Evolutionary conservation across 2,329 filamentous ascomycete species (phyloP).

Genomic region (Fusarium drepaniforme): DNA sequence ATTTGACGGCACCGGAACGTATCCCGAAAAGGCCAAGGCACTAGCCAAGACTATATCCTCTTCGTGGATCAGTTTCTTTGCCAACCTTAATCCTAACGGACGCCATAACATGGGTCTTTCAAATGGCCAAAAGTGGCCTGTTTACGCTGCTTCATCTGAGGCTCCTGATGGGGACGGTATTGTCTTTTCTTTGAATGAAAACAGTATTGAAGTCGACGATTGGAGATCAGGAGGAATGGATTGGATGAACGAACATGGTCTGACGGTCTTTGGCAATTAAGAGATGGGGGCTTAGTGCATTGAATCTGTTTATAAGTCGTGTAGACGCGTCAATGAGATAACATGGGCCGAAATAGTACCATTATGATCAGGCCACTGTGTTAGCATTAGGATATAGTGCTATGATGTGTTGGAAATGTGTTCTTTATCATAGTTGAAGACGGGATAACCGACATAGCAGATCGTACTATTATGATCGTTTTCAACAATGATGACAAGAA

Average conservation of each 20-base stretch:
- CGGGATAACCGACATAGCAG: no score
- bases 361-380: no score
- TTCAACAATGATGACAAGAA: no score
- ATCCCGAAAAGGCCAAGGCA: constrained; percentile 38
- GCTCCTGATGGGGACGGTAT: constrained; percentile 41
- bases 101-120: constrained; percentile 3
- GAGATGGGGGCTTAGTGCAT: background rate
- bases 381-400: no score
- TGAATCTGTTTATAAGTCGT: background rate
- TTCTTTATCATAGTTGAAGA: no score
- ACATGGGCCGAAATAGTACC: background rate
- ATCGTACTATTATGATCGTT: no score
- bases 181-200: constrained; percentile 45
- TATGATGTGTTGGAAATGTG: no score
- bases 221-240: constrained; percentile 46
- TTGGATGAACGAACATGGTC: constrained; percentile 45
- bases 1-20: constrained; percentile 45
- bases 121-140: constrained; percentile 41
- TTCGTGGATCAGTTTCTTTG: constrained; percentile 49
- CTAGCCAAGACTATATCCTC: constrained; percentile 46
- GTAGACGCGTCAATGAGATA: no score
- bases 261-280: constrained; percentile 45
- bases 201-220: constrained; percentile 44
- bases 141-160: constrained; percentile 30
- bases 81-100: constrained; percentile 44